Evolutionary conservation across 2,329 filamentous ascomycete species (phyloP), one percentile per base, ranked within the genome.

Genomic region (Biscogniauxia mediterranea): DNA sequence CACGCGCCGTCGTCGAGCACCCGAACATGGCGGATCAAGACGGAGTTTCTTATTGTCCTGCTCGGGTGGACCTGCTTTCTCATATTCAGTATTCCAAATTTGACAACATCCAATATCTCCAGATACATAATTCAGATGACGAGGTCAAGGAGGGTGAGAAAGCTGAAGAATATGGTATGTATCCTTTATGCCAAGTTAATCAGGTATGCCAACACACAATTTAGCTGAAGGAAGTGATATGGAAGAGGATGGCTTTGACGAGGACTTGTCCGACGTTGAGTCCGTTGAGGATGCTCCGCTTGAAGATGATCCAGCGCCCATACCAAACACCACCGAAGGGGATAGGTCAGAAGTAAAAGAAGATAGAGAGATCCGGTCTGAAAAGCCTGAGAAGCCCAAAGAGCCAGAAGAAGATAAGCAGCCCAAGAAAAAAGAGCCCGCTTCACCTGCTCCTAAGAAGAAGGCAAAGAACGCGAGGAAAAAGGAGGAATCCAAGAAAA

Each of bases 161-260:
- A 13, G 28, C 28, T 56, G 66, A 69, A 25, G 46, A 66, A 38
- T 32, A 66, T 68, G 70, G 71, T 71, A 69, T 53, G 65, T 64
- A 42, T 53, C 7, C 49, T 51, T 23, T 38, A 17, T 61, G 11
- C 55, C 55, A 9, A 56, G 3, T 28, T 38, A 32, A 55, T 58
- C 64, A 63, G 56, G 50, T 17, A 42, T 58, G 62, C 69, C 69
- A 70, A 71, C 61, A 60, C 46, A 38, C 25, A 32, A 49, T 55
- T 53, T 61, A 68, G 67, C 50, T 51, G 63, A 64, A 49, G 59
- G 61, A 19, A 54, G 52, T 53, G 66, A 68, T 17, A 51, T 54
- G 32, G 62, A 64, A 56, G 57, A 56, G 50, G 55, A 66, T 17
- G 57, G 56, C 53, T 55, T 64, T 64, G 61, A 64, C 53, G 64